A percentile compares a stretch with the other conserved stretches of the same genome.
These are phyloP conservation scores for Trichoderma cornu-damae DNA, from an alignment of 2,329 filamentous ascomycete genomes.

Conservation along the genomic window DNA sequence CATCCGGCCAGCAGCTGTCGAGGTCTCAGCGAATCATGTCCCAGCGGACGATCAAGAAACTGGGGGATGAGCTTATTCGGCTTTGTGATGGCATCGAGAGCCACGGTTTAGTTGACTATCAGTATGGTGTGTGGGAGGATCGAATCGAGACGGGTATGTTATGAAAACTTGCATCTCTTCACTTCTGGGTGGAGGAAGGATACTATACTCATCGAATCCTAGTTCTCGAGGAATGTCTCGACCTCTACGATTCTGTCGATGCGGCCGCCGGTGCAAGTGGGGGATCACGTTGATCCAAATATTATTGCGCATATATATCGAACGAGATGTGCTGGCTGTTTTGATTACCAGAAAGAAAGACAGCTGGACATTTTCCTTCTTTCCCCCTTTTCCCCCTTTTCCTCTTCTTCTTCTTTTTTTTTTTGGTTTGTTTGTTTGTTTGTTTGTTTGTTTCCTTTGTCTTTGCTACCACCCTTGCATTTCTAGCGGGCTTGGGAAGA, in stretches of 20 bases:
- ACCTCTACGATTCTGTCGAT: constrained; percentile 41
- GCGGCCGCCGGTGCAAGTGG: constrained; percentile 31
- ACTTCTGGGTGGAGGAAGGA: not conserved
- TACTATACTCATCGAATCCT: not conserved
- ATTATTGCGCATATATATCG: not conserved
- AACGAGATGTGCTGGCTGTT: not conserved
- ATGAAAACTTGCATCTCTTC: not conserved
- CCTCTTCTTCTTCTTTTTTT: not conserved
- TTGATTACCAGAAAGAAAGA: not conserved
- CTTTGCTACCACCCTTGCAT: not conserved
- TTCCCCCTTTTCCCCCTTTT: not conserved
- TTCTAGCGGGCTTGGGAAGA: not conserved
- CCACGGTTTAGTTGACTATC: constrained; percentile 93
- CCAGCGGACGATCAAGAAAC: constrained; percentile 63
- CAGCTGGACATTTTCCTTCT: not conserved
- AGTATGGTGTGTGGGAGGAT: constrained; percentile 95
- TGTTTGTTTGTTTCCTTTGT: not conserved
- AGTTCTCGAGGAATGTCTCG: constrained; percentile 40
- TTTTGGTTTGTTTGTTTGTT: not conserved
- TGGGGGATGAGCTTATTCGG: constrained; percentile 76
- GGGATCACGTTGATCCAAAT: constrained; percentile 21
- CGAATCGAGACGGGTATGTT: constrained; percentile 75
- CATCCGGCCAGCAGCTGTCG: constrained; percentile 52
- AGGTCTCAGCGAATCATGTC: constrained; percentile 61
- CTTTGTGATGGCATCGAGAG: constrained; percentile 84